Evolutionary conservation across 805 yeast genomes (phyloP).

Genomic region (Kluyveromyces aestuarii): DNA sequence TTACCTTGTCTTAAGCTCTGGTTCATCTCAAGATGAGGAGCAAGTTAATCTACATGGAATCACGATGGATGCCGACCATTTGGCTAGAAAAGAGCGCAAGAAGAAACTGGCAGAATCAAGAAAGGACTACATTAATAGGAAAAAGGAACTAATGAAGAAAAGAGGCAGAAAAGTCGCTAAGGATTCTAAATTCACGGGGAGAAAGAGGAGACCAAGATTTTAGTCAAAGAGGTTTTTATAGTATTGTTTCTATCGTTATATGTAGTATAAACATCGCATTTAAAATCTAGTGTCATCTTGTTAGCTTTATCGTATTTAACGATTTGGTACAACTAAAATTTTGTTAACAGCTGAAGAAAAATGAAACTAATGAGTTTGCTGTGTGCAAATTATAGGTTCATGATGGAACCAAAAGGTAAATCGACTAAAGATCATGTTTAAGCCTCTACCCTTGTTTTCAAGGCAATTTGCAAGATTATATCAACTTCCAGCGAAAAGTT

Average conservation of each 20-base stretch:
- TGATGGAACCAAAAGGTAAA: too few species aligned
- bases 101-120: slow-evolving; percentile 53
- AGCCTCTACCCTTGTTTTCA: background rate
- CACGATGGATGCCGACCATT: slow-evolving; percentile 60
- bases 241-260: too few species aligned
- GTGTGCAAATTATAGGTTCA: too few species aligned
- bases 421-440: background rate
- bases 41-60: slow-evolving; percentile 73
- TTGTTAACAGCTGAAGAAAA: too few species aligned
- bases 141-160: slow-evolving; percentile 87
- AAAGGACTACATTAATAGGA: slow-evolving; percentile 76
- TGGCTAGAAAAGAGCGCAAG: slow-evolving; percentile 30
- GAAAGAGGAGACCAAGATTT: slow-evolving; percentile 65
- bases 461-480: slow-evolving; percentile 6
- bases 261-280: background rate
- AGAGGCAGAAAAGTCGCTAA: slow-evolving; percentile 84
- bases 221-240: slow-evolving; percentile 16
- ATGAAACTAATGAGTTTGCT: too few species aligned
- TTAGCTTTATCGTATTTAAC: too few species aligned
- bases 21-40: slow-evolving; percentile 67
- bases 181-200: slow-evolving; percentile 87
- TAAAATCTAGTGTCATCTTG: too few species aligned
- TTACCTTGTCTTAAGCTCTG: slow-evolving; percentile 68
- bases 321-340: too few species aligned
- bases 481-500: slow-evolving; percentile 11